phyloP scores from a whole-genome alignment of 2,329 filamentous ascomycete genomes.

The Lachnellula cervina region DNA sequence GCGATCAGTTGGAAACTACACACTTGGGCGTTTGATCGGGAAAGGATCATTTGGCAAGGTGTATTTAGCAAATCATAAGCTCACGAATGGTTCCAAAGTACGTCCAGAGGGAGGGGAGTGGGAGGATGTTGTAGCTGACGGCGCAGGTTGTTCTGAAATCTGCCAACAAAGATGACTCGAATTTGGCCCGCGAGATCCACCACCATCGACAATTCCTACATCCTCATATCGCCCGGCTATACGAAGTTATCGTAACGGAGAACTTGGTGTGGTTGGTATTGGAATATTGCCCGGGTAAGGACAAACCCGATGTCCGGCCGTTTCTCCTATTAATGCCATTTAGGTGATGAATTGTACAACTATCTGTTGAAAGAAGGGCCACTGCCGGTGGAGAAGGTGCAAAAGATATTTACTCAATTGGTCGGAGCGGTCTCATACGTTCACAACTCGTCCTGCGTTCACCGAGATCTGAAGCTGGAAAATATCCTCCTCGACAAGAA shows the following conservation, averaged over 20 bases:
- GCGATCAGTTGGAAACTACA: slow-evolving; percentile 90
- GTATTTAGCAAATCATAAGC: slow-evolving; percentile 91
- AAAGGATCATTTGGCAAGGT: slow-evolving; percentile 99
- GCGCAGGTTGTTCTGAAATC: slow-evolving; percentile 92
- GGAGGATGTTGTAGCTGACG: slow-evolving; percentile 6
- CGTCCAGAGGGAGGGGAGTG: slow-evolving; percentile 19
- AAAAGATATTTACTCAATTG: slow-evolving; percentile 93
- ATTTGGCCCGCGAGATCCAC: slow-evolving; percentile 95
- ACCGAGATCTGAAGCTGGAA: slow-evolving; percentile 93
- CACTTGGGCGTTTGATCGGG: slow-evolving; percentile 83
- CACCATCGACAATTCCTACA: slow-evolving; percentile 97
- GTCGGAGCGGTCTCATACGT: slow-evolving; percentile 94
- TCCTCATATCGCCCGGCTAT: slow-evolving; percentile 91
- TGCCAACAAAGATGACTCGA: slow-evolving; percentile 90
- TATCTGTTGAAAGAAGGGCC: slow-evolving; percentile 85
- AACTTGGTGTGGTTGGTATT: slow-evolving; percentile 91
- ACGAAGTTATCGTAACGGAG: slow-evolving; percentile 98
- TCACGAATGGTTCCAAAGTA: slow-evolving; percentile 97
- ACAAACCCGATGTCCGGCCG: slow-evolving; percentile 11
- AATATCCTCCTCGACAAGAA: slow-evolving; percentile 95
- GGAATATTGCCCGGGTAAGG: slow-evolving; percentile 86
- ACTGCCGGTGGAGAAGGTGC: slow-evolving; percentile 78
- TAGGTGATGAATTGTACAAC: slow-evolving; percentile 95
- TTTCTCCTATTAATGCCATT: slow-evolving; percentile 26
- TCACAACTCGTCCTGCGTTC: slow-evolving; percentile 90